Base-by-base conservation (phyloP, 164 flowering plant species). In the Magnolia officinalis region DNA sequence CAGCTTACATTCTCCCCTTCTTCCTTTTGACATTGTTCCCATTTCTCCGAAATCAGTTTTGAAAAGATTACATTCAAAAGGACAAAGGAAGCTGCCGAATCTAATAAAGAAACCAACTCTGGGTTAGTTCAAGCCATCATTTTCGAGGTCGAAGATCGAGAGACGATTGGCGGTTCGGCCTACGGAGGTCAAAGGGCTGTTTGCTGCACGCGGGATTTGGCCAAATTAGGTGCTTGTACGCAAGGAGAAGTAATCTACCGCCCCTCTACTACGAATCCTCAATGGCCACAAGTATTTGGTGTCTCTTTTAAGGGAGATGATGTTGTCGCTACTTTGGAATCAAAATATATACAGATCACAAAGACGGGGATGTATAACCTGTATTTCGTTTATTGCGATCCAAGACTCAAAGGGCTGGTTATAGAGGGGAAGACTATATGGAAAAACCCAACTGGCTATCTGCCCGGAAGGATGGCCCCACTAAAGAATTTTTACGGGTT, bases 391-490 rank as follows among this genome's bases (percentile, higher is more conserved):
- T 92, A 96, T 76, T 96, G 99, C 81, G 92, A 96, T 86, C 82
- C 88, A 18, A 81, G 79, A 73, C 91, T 93, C 2, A 85, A 87
- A 76, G 95, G 87, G 23, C 67, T 94, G 79, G 80, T 79, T 51
- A 84, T 94, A 11, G 96, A 91, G 74, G 99, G 99, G 23, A 90
- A 92, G 84, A 87, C 97, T 8, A 80, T 96, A 66, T 96, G 99
- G 99, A 96, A 96, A 82, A 96, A 94, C 76, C 98, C 99, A 18
- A 83, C 84, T 50, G 99, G 99, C 37, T 96, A 94, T 79, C 82
- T 96, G 24, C 99, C 99, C 19, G 99, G 99, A 52, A 89, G 99
- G 83, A 96, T 96, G 99, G 97, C 98, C 26, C 99, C 99, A 16
- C 86, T 96, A 18, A 89, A 88, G 97, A 89, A 88, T 24, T 96